These are phyloP conservation scores for Phytopythium ostracodes DNA, from an alignment of 352 stramenopile species.

Conservation along the genomic window DNA sequence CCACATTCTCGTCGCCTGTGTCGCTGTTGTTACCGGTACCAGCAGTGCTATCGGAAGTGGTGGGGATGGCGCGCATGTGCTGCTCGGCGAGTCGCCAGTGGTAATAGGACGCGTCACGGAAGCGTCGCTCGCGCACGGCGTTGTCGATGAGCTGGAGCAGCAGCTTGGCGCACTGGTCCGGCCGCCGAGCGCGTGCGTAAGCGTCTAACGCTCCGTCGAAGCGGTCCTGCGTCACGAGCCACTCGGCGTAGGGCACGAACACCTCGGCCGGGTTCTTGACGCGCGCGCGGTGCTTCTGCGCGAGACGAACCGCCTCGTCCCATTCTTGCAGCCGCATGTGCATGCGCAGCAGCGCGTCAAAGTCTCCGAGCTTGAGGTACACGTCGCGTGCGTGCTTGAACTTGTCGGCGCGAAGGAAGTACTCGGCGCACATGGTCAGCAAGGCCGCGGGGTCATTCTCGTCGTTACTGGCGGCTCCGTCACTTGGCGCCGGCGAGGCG, in stretches of 20 bases:
- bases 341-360: conserved; percentile 86
- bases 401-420: conserved; percentile 69
- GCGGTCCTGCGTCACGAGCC: conserved; percentile 87
- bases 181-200: conserved; percentile 76
- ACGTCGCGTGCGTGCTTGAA: conserved; percentile 77
- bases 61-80: conserved; percentile 41
- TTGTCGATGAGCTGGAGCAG: conserved; percentile 89
- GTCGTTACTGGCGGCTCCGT: not conserved
- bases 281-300: conserved; percentile 74
- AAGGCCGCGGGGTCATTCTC: conserved; percentile 20
- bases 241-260: conserved; percentile 92
- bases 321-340: conserved; percentile 90
- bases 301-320: conserved; percentile 90
- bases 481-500: conserved; percentile 7
- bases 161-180: conserved; percentile 80
- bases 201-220: conserved; percentile 92
- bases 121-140: conserved; percentile 82
- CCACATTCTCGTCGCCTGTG: conserved; percentile 19
- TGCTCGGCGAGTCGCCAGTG: conserved; percentile 91
- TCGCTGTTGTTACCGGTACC: not conserved
- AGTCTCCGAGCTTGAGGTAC: conserved; percentile 78
- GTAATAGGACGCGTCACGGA: conserved; percentile 91
- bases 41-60: not conserved
- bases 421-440: conserved; percentile 52
- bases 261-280: conserved; percentile 85